phyloP scores from a whole-genome alignment of 495 filamentous ascomycete species.

The Xylaria cubensis region DNA sequence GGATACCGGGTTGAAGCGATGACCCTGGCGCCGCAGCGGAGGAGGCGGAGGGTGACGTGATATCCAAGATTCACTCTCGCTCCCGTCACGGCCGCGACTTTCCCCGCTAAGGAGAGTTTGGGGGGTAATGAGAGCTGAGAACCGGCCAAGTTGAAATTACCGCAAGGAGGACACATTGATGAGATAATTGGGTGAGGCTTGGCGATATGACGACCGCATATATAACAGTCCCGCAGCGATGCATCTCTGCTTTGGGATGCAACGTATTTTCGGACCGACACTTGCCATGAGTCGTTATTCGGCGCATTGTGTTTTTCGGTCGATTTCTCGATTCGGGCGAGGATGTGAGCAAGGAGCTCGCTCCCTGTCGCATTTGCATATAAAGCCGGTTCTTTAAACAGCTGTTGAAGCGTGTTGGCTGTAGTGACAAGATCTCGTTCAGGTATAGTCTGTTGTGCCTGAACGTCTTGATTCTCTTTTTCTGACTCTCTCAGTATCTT shows the following conservation, averaged over 20 bases:
- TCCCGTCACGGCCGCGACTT: slow-evolving; percentile 54
- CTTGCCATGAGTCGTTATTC: neutral
- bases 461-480: neutral
- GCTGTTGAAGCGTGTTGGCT: slow-evolving; percentile 10
- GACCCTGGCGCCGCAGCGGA: slow-evolving; percentile 55
- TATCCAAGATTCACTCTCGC: slow-evolving; percentile 54
- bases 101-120: slow-evolving; percentile 40
- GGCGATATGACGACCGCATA: slow-evolving; percentile 45
- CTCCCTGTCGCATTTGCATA: neutral
- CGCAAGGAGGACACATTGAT: slow-evolving; percentile 51
- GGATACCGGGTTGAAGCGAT: slow-evolving; percentile 57
- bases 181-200: slow-evolving; percentile 43
- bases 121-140: slow-evolving; percentile 44
- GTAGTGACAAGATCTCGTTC: slow-evolving; percentile 15
- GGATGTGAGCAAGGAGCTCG: slow-evolving; percentile 8
- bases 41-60: slow-evolving; percentile 48
- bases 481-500: neutral
- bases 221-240: slow-evolving; percentile 44
- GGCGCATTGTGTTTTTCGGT: neutral
- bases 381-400: slow-evolving; percentile 3
- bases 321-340: neutral
- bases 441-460: neutral
- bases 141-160: slow-evolving; percentile 46
- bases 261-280: neutral
- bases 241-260: neutral